Base-by-base conservation (phyloP, 768 basidiomycete genomes). In the Leccinum variicolor region DNA sequence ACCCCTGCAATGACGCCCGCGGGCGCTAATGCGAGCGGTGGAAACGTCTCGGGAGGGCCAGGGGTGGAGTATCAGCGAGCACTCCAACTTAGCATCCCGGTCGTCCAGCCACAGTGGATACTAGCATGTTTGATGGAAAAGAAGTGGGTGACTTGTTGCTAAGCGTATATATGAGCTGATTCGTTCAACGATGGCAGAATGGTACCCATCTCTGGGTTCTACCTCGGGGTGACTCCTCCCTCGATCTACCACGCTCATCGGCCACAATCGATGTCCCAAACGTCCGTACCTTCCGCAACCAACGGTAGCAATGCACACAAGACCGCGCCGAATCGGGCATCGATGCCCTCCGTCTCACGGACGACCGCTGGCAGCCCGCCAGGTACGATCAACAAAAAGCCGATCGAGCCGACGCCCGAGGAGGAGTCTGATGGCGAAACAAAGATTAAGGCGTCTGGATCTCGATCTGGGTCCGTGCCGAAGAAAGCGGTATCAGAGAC, bases 41-140 rank as follows among this genome's bases (percentile, higher is more conserved):
- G 77, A 54, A 69, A 77, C 1, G 75, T 76, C 11, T 75, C 79
- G 15, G 83, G 84, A 3, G 72, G 70, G n/a, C 90, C 93, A 0
- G 89, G 51, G 0, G 86, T 90, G 8, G 92, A 94, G 64, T 98
- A 98, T 70, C 94, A 98, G 68, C 84, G 94, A n/a, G 97, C 97
- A 3, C 74, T 96, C 55, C 93, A 95, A 72, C 79, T 95, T 47
- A 94, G 91, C 56, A 92, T 98, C 57, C 97, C 97, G 0, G 86
- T 98, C 52, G 94, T 98, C 2, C 90, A 94, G 60, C 96, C 96
- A 2, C 87, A 90, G 49, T 98, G 96, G 96, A 81, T 98, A 62
- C 70, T 98, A 31, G 93, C 96, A 0, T 98, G 97, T 68, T 83
- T 88, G 52, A 71, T 83, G 1, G 92, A 96, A 69, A 87, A 87